Percentiles rank a stretch among this genome's conserved stretches.
These are phyloP conservation scores for Lachancea kluyveri DNA, from an alignment of 805 yeast genomes.

Conservation along the genomic window DNA sequence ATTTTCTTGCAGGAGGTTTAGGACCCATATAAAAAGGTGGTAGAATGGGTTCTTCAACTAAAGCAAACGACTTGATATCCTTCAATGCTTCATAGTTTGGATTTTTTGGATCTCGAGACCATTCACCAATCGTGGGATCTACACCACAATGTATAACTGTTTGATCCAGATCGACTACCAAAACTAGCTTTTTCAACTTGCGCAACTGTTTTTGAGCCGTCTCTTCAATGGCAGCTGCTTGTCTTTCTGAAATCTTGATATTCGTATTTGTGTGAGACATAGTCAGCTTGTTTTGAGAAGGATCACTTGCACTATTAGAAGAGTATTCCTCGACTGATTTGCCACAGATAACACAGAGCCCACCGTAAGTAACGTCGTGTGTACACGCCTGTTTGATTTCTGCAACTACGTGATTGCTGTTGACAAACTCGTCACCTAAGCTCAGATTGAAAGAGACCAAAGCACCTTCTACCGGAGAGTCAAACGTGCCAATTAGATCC, in stretches of 20 bases:
- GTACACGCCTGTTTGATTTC: slow-evolving; percentile 75
- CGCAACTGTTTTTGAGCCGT: slow-evolving; percentile 55
- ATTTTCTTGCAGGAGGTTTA: slow-evolving; percentile 48
- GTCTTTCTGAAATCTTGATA: slow-evolving; percentile 74
- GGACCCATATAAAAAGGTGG: slow-evolving; percentile 60
- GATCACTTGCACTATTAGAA: slow-evolving; percentile 58
- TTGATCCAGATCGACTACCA: slow-evolving; percentile 95
- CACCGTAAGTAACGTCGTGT: slow-evolving; percentile 91
- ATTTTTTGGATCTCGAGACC: slow-evolving; percentile 82
- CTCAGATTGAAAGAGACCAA: slow-evolving; percentile 45
- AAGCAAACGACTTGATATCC: slow-evolving; percentile 70
- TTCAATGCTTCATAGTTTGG: slow-evolving; percentile 82
- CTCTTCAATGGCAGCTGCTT: slow-evolving; percentile 80
- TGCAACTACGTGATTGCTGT: slow-evolving; percentile 43
- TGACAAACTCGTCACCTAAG: slow-evolving; percentile 53
- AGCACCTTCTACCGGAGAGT: slow-evolving; percentile 75
- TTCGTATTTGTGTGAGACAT: slow-evolving; percentile 89
- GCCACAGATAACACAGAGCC: slow-evolving; percentile 92
- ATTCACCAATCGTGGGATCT: slow-evolving; percentile 93
- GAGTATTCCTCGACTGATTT: slow-evolving; percentile 70
- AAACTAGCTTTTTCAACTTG: slow-evolving; percentile 61
- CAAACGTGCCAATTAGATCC: slow-evolving; percentile 70
- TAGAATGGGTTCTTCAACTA: slow-evolving; percentile 65
- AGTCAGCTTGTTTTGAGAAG: slow-evolving; percentile 32
- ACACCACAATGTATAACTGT: slow-evolving; percentile 97